These are phyloP conservation scores for Cornus controversa DNA, from an alignment of 148 eudicot species.

Conservation along the genomic window DNA sequence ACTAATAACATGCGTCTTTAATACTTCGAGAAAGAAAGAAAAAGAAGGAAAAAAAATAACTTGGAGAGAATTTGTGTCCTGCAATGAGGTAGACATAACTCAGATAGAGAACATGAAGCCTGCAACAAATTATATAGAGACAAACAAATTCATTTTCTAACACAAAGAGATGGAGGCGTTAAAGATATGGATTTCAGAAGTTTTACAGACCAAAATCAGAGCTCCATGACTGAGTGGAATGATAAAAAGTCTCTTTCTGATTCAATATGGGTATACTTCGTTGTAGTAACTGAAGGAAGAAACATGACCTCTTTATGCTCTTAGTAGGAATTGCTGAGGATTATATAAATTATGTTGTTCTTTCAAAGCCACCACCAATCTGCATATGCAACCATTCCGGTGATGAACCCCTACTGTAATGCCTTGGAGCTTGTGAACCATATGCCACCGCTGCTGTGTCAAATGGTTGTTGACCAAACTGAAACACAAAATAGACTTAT, in stretches of 20 bases:
- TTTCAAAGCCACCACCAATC: constrained; percentile 75
- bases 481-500: constrained; percentile 22
- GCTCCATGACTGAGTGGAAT: constrained; percentile 12
- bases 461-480: constrained; percentile 70
- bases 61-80: too few species aligned
- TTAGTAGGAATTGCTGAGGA: constrained; percentile 19
- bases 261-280: constrained; percentile 7
- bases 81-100: constrained; percentile 2
- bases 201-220: background rate
- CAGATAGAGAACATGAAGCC: background rate
- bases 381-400: constrained; percentile 98
- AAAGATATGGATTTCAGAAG: background rate
- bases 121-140: background rate
- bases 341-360: constrained; percentile 42
- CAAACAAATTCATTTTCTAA: background rate
- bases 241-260: background rate
- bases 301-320: constrained; percentile 13
- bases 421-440: constrained; percentile 59
- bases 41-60: too few species aligned
- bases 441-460: constrained; percentile 54
- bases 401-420: constrained; percentile 54
- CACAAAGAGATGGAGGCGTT: constrained; percentile 7
- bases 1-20: too few species aligned
- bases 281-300: constrained; percentile 12
- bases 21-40: too few species aligned